Conservation (phyloP, 1,284 basidiomycete species). For the Fomes fomentarius region DNA sequence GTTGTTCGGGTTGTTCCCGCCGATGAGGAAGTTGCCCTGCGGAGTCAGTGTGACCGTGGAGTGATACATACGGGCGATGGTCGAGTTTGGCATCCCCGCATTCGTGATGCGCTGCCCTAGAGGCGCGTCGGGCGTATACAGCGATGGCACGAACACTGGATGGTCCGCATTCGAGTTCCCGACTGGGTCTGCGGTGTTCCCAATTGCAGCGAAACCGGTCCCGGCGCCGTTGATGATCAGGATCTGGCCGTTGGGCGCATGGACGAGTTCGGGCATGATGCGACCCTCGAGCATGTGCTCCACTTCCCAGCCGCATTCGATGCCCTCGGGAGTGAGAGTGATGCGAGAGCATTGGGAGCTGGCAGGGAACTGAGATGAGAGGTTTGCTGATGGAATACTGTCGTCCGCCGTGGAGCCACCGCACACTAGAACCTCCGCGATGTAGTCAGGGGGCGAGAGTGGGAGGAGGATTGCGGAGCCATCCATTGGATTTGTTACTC, state of each 20-base stretch:
- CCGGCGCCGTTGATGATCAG: conserved; percentile 51
- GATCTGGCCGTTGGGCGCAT: conserved; percentile 54
- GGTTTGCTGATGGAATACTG: conserved; percentile 29
- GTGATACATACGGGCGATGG: conserved; percentile 49
- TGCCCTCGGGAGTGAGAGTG: conserved; percentile 23
- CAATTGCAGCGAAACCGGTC: conserved; percentile 51
- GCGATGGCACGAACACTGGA: conserved; percentile 44
- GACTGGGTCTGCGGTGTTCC: conserved; percentile 19
- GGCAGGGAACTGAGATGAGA: conserved; percentile 44
- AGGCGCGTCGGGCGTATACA: conserved; percentile 53
- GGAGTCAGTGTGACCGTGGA: conserved; percentile 43
- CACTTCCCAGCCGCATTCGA: conserved; percentile 26
- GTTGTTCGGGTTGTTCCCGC: conserved; percentile 53
- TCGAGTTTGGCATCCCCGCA: conserved; percentile 47
- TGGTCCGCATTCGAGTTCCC: conserved; percentile 51
- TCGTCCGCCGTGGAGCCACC: conserved; percentile 40
- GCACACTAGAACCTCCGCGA: conserved; percentile 51
- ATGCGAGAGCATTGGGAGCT: conserved; percentile 42
- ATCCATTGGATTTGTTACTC: conserved; percentile 45
- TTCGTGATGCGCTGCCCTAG: conserved; percentile 49
- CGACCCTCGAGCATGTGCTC: conserved; percentile 32
- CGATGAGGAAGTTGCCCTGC: conserved; percentile 47
- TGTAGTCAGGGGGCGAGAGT: conserved; percentile 45
- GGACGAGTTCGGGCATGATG: conserved; percentile 51
- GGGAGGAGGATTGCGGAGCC: conserved; percentile 44